Percentiles rank a stretch among this genome's conserved stretches.
Conservation (phyloP, 805 yeast genomes). For the Kodamaea lidongshanica region DNA sequence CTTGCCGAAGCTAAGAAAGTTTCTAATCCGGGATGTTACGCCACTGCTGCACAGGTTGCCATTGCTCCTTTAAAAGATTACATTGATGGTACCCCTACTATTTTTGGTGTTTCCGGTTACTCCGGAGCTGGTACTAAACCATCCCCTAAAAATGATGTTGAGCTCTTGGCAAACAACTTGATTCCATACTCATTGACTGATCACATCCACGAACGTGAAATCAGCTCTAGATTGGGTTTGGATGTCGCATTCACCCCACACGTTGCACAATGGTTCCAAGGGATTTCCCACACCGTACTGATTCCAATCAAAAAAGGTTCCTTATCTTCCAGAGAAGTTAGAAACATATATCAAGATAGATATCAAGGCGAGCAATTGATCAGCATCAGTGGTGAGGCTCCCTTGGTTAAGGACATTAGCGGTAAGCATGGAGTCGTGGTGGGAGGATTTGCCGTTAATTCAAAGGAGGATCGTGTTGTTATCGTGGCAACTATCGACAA, state of each 20-base stretch:
- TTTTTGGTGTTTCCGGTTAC: slow-evolving; percentile 96
- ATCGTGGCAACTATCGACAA: slow-evolving; percentile 94
- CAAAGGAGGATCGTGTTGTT: slow-evolving; percentile 84
- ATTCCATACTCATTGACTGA: slow-evolving; percentile 95
- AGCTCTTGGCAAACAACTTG: slow-evolving; percentile 69
- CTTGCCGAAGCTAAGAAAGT: slow-evolving; percentile 73
- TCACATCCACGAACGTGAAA: slow-evolving; percentile 94
- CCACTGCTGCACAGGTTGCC: slow-evolving; percentile 92
- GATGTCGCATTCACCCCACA: slow-evolving; percentile 91
- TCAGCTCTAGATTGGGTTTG: slow-evolving; percentile 70
- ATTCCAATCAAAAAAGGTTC: slow-evolving; percentile 70
- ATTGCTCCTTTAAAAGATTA: slow-evolving; percentile 77
- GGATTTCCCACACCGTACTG: slow-evolving; percentile 86
- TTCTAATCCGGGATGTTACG: slow-evolving; percentile 98
- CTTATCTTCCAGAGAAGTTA: slow-evolving; percentile 73
- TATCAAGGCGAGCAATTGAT: slow-evolving; percentile 83
- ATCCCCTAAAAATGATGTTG: slow-evolving; percentile 86
- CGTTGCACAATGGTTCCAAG: slow-evolving; percentile 99
- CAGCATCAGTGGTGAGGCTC: slow-evolving; percentile 85
- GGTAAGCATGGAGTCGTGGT: slow-evolving; percentile 93
- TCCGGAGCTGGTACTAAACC: slow-evolving; percentile 99
- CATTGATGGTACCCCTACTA: slow-evolving; percentile 66
- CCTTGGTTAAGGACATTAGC: slow-evolving; percentile 82
- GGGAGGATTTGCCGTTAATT: slow-evolving; percentile 93
- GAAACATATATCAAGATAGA: slow-evolving; percentile 80